These are phyloP conservation scores for Hyphodiscus sp. DNA, from an alignment of 2,329 filamentous ascomycete genomes.

Conservation along the genomic window DNA sequence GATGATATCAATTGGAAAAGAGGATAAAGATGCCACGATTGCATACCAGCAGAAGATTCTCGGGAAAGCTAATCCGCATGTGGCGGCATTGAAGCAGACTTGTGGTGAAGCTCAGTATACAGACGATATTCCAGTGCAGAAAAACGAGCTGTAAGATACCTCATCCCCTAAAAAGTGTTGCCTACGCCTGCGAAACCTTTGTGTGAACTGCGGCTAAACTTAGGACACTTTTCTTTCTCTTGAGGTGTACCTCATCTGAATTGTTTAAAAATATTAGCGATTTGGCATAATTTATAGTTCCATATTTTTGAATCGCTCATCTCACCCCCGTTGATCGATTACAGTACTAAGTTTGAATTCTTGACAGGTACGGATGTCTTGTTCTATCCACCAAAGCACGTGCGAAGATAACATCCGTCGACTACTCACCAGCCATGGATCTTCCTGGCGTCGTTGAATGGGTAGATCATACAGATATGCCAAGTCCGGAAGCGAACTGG, in stretches of 20 bases:
- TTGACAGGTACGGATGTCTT: slow-evolving; percentile 57
- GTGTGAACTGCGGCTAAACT: too few species aligned
- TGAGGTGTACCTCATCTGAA: too few species aligned
- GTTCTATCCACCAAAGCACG: slow-evolving; percentile 85
- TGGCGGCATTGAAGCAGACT: slow-evolving; percentile 87
- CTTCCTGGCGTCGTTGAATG: slow-evolving; percentile 81
- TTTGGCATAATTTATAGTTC: too few species aligned
- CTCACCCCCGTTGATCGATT: too few species aligned
- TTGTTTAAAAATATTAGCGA: too few species aligned
- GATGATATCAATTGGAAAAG: slow-evolving; percentile 70
- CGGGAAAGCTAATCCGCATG: slow-evolving; percentile 78
- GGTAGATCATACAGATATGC: slow-evolving; percentile 77
- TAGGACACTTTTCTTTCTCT: too few species aligned
- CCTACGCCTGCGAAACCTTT: too few species aligned
- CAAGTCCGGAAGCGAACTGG: slow-evolving; percentile 73
- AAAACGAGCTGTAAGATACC: slow-evolving; percentile 65
- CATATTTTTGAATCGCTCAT: too few species aligned
- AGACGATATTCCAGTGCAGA: slow-evolving; percentile 81
- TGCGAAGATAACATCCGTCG: slow-evolving; percentile 74
- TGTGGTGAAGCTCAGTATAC: slow-evolving; percentile 95
- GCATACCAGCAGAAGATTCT: slow-evolving; percentile 79
- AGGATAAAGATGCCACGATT: slow-evolving; percentile 67
- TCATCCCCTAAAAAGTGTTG: too few species aligned
- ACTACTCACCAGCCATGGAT: slow-evolving; percentile 69
- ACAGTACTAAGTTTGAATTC: too few species aligned